Conservation (phyloP, 352 stramenopile genomes). For the Globisporangium heterothallicum region DNA sequence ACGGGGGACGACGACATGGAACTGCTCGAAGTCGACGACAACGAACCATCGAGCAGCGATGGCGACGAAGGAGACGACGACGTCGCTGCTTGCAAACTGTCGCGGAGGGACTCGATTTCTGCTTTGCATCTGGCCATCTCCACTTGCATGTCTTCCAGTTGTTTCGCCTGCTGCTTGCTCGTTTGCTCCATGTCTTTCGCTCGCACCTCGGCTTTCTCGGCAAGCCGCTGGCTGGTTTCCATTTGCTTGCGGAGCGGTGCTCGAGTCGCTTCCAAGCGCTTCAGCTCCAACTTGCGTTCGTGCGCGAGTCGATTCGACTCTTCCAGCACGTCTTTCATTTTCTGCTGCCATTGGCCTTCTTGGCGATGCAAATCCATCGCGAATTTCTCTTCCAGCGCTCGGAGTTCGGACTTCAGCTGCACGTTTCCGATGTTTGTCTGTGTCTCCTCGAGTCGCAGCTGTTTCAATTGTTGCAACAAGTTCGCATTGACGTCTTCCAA, state of each 20-base stretch:
- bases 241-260: conserved; percentile 14
- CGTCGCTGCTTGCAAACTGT: not conserved
- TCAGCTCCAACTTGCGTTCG: conserved; percentile 44
- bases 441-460: conserved; percentile 16
- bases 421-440: conserved; percentile 23
- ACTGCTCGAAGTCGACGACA: conserved; percentile 2
- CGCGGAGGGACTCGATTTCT: conserved; percentile 2
- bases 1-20: not conserved
- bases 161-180: conserved; percentile 6
- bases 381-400: conserved; percentile 48
- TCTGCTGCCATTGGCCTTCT: conserved; percentile 32
- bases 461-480: conserved; percentile 23
- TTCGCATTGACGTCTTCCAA: conserved; percentile 28
- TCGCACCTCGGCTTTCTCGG: conserved; percentile 12
- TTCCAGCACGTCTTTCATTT: conserved; percentile 43
- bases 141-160: conserved; percentile 9
- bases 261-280: conserved; percentile 20
- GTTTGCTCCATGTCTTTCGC: conserved; percentile 13
- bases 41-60: conserved; percentile 3
- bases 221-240: conserved; percentile 9
- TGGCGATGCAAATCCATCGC: conserved; percentile 26
- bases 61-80: not conserved
- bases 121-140: conserved; percentile 9
- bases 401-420: conserved; percentile 36
- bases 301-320: conserved; percentile 45